phyloP scores from a whole-genome alignment of 768 basidiomycete genomes.

The Tubosaeta brunneosetosa region DNA sequence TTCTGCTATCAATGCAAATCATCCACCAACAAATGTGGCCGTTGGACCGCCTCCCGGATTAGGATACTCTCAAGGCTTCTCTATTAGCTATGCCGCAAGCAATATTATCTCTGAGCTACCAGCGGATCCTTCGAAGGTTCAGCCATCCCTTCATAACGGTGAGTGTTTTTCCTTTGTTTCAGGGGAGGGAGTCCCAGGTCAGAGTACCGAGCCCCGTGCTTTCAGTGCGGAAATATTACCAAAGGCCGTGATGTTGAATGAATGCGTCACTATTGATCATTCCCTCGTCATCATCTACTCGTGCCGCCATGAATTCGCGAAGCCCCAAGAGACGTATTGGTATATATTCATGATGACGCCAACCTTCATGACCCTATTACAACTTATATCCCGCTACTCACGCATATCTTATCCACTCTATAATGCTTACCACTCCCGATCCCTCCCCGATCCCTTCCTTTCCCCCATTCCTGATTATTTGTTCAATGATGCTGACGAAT shows the following conservation, averaged over 20 bases:
- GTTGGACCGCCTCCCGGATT: constrained; percentile 71
- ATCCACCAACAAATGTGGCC: constrained; percentile 21
- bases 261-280: constrained; percentile 28
- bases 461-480: constrained; percentile 42
- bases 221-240: constrained; percentile 83
- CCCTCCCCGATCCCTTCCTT: constrained; percentile 35
- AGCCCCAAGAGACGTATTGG: constrained; percentile 22
- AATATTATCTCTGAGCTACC: constrained; percentile 17
- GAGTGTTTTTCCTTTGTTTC: constrained; percentile 53
- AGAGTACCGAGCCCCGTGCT: constrained; percentile 86
- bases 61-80: constrained; percentile 35
- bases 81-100: constrained; percentile 20
- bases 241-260: constrained; percentile 56
- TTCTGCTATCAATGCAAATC: constrained; percentile 13
- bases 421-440: constrained; percentile 18
- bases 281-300: constrained; percentile 20
- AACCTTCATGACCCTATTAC: constrained; percentile 10
- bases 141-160: constrained; percentile 43
- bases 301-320: constrained; percentile 26
- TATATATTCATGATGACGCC: constrained; percentile 21
- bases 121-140: constrained; percentile 26
- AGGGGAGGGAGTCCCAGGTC: constrained; percentile 77
- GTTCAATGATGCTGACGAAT: constrained; percentile 41
- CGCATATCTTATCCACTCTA: constrained; percentile 2
- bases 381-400: constrained; percentile 8